Evolutionary conservation across 2,329 filamentous ascomycete genomes (phyloP), one percentile per base, ranked within the genome.

Genomic region (Allantophomopsis cytisporea): DNA sequence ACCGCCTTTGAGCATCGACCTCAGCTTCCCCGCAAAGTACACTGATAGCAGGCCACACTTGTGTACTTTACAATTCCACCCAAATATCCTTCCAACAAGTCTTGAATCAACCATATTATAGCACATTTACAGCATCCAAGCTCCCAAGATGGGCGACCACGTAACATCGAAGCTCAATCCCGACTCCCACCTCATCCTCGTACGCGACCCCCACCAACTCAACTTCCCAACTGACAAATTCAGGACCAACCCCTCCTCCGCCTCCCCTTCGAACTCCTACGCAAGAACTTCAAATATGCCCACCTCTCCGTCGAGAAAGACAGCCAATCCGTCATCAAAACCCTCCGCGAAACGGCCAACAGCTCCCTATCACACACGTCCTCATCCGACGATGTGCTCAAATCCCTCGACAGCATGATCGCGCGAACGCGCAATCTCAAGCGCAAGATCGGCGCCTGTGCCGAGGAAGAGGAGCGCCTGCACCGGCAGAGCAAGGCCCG

Each of bases 241-340:
- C 47, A 89, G 87, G 91, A 98, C 56, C 89, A 96, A 72, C 83
- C 89, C 4, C 82, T 96, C 48, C 77, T 98, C 49, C 86, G 88
- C 28, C 76, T 96, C 16, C 91, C 91, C 14, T 82, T 89, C 61
- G 91, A 96, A 58, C 81, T 95, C 41, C 79, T 93, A 16, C 82
- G 87, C 41, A 89, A 91, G 59, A 96, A 94, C 63, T 93, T 96
- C 63, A 91, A 94, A 53, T 77, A 80, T 3, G 83, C 83, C 34
- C 83, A 87, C 57, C 78, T 81, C 54, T 68, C 75, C 46, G 74
- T 87, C 57, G 83, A 89, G 55, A 80, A 79, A 55, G 76, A 83
- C 49, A 76, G 73, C 45, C 68, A 69, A 14, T 66, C 68, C 37
- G 62, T 86, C 46, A 76, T 76, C 52, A 69, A 73, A 16, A 61